These are phyloP conservation scores for Trichoderma pleuroti DNA, from an alignment of 2,329 filamentous ascomycete genomes.

Conservation along the genomic window DNA sequence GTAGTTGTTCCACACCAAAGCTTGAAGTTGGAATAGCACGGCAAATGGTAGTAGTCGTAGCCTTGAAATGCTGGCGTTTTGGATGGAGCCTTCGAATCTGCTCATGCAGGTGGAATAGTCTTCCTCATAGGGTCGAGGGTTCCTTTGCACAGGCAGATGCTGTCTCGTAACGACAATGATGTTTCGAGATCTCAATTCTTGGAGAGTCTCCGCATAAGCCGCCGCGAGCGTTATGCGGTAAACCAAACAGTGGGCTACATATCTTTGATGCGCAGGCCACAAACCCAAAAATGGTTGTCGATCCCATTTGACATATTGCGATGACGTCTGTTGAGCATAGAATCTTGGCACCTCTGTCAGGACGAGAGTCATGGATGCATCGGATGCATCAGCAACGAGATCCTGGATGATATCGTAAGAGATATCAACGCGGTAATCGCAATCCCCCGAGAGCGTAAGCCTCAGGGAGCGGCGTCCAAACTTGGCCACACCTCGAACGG, in stretches of 20 bases:
- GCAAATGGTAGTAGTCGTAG: constrained; percentile 43
- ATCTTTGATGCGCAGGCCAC: constrained; percentile 30
- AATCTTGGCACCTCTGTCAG: constrained; percentile 51
- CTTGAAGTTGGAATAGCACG: constrained; percentile 60
- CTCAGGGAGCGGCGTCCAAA: constrained; percentile 45
- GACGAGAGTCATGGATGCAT: constrained; percentile 46
- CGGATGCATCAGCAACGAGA: constrained; percentile 35
- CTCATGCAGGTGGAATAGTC: constrained; percentile 28
- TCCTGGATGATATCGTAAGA: constrained; percentile 48
- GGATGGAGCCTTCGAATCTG: constrained; percentile 33
- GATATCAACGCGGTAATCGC: constrained; percentile 42
- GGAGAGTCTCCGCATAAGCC: constrained; percentile 17
- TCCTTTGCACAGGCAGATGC: constrained; percentile 21
- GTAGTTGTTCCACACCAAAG: constrained; percentile 60
- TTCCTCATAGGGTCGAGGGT: constrained; percentile 14
- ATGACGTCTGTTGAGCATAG: constrained; percentile 32
- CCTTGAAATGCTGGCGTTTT: constrained; percentile 22
- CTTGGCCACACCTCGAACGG: constrained; percentile 29
- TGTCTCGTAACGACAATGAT: constrained; percentile 26
- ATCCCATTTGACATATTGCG: constrained; percentile 22
- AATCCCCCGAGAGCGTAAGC: constrained; percentile 31
- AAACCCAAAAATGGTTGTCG: constrained; percentile 31
- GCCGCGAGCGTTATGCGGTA: constrained; percentile 35
- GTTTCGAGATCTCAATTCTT: constrained; percentile 26
- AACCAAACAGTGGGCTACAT: constrained; percentile 43